Evolutionary conservation across 805 yeast species (phyloP), one percentile per base, ranked within the genome.

Genomic region (Metschnikowia santaceciliae): DNA sequence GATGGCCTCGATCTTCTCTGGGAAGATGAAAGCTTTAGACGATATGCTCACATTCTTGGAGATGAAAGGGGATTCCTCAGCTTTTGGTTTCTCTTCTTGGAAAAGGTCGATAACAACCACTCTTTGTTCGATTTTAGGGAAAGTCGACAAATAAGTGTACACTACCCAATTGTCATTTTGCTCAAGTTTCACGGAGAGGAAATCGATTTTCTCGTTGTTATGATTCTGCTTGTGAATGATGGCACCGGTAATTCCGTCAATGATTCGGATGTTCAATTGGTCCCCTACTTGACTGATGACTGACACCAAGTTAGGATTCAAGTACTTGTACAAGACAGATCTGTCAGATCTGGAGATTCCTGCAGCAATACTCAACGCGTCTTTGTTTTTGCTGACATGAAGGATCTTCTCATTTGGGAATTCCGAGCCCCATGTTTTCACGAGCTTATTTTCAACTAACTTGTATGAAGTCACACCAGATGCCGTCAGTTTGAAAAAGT

Each of bases 81-180:
- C 39, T 63, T 86, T 77, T 20, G 87, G 54, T 54, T 49, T 83
- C 60, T 89, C 95, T 6, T 45, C 41, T 38, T 50, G 56, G 66
- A 82, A 94, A 37, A 94, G 66, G 64, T 94, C 97, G 59, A 89
- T 71, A 3, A 87, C 90, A 14, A 77, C 81, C 13, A 94, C 61
- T 58, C 84, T 79, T 52, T 72, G 78, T 52, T 73, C 76, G 46
- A 80, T 78, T 19, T 73, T 64, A 10, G 84, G 84, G 2, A 64
- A 63, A 1, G 62, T 61, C 50, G 83, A 77, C 61, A 76, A 80
- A 59, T 81, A 84, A 0, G 91, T 72, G 61, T 87, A 85, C 10
- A 88, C 75, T 15, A 90, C 71, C 88, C 94, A 92, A 67, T 91
- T 82, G 63, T 92, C 98, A 45, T 90, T 94, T 65, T 82, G 78